These are phyloP conservation scores for Ascocoryne sarcoides DNA, from an alignment of 2,329 filamentous ascomycete genomes.

Conservation along the genomic window DNA sequence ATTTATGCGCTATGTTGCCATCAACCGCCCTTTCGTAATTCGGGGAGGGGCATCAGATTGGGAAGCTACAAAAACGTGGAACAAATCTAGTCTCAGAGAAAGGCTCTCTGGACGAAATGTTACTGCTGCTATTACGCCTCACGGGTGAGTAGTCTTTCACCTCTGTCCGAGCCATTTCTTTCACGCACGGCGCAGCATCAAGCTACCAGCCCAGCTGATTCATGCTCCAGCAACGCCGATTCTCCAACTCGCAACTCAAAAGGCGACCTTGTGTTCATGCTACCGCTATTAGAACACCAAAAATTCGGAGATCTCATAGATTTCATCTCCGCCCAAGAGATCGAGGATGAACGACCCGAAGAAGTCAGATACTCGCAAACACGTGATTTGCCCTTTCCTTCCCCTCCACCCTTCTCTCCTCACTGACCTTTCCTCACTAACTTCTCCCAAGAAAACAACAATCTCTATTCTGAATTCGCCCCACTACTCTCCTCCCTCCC, in stretches of 20 bases:
- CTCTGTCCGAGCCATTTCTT: too few relatives aligned
- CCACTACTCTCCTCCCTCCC: slow-evolving; percentile 55
- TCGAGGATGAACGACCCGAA: slow-evolving; percentile 17
- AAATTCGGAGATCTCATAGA: slow-evolving; percentile 54
- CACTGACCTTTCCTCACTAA: neutral
- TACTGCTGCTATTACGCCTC: slow-evolving; percentile 70
- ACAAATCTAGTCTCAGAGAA: slow-evolving; percentile 46
- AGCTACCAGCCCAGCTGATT: too few relatives aligned
- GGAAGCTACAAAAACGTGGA: slow-evolving; percentile 56
- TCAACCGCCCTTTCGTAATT: slow-evolving; percentile 68
- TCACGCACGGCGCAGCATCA: too few relatives aligned
- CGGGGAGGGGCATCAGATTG: slow-evolving; percentile 53
- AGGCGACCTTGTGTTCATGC: slow-evolving; percentile 49
- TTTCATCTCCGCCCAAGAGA: slow-evolving; percentile 51
- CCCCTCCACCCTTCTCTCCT: neutral
- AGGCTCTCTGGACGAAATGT: slow-evolving; percentile 49
- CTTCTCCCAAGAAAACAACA: slow-evolving; percentile 59
- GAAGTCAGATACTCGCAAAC: slow-evolving; percentile 69
- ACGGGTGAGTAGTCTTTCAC: slow-evolving; percentile 17
- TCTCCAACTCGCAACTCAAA: slow-evolving; percentile 37
- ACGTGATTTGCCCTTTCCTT: slow-evolving; percentile 37
- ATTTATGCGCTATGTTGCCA: slow-evolving; percentile 69
- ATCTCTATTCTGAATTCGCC: slow-evolving; percentile 64
- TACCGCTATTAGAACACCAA: slow-evolving; percentile 60
- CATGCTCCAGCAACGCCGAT: slow-evolving; percentile 39